Evolutionary conservation across 495 filamentous ascomycete species (phyloP).

Genomic region (Glarea lozoyensis): DNA sequence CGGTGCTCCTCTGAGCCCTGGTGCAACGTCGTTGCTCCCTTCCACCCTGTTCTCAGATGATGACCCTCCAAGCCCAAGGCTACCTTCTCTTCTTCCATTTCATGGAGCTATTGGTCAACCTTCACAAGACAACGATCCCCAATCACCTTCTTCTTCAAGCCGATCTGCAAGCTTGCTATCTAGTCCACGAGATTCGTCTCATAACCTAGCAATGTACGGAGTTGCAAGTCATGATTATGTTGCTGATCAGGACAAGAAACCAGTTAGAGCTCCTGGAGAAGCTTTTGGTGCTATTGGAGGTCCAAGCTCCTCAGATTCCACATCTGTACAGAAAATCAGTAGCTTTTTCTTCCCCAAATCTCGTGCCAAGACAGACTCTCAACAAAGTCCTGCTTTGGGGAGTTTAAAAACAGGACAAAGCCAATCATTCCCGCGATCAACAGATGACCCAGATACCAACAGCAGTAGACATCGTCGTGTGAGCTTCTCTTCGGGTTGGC

Average conservation of each 20-base stretch:
- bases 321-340: conserved; percentile 26
- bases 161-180: conserved; percentile 56
- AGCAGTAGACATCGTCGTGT: conserved; percentile 34
- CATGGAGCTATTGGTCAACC: conserved; percentile 29
- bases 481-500: conserved; percentile 41
- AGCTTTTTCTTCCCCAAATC: conserved; percentile 59
- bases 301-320: conserved; percentile 5
- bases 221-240: conserved; percentile 19
- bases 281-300: conserved; percentile 23
- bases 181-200: conserved; percentile 55
- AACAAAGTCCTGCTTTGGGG: conserved; percentile 61
- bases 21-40: conserved; percentile 67
- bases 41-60: conserved; percentile 75
- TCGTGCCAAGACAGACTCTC: conserved; percentile 54
- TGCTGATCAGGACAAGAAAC: conserved; percentile 24
- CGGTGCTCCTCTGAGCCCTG: conserved; percentile 71
- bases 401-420: conserved; percentile 68
- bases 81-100: conserved; percentile 24
- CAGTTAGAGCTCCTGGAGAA: conserved; percentile 24
- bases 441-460: conserved; percentile 35
- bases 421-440: conserved; percentile 63
- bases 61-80: conserved; percentile 40
- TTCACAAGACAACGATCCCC: conserved; percentile 42
- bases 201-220: conserved; percentile 41
- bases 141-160: conserved; percentile 63